Evolutionary conservation across 2,329 filamentous ascomycete genomes (phyloP).

Genomic region (Byssothecium circinans): DNA sequence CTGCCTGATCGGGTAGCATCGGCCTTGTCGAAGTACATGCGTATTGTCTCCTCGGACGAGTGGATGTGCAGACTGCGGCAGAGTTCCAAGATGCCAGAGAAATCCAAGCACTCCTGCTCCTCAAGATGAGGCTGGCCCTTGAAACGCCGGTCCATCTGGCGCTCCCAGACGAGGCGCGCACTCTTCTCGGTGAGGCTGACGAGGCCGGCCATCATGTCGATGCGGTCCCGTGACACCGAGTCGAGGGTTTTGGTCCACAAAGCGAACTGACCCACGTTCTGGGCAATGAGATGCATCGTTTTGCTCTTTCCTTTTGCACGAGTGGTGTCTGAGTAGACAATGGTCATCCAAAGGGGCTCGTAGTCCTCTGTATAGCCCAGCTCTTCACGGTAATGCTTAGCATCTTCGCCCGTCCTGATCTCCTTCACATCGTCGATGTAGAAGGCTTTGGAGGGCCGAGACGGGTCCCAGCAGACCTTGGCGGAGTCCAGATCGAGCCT

Average conservation of each 20-base stretch:
- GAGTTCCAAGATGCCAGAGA: constrained; percentile 76
- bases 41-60: constrained; percentile 73
- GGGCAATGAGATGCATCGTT: constrained; percentile 83
- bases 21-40: constrained; percentile 71
- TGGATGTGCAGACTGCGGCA: constrained; percentile 93
- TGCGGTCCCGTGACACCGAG: constrained; percentile 79
- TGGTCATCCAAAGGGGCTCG: constrained; percentile 81
- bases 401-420: constrained; percentile 79
- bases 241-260: constrained; percentile 85
- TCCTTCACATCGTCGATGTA: constrained; percentile 96
- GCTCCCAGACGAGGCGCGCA: constrained; percentile 81
- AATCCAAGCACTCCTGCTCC: constrained; percentile 72
- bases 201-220: constrained; percentile 86
- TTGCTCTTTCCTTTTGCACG: constrained; percentile 75
- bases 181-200: constrained; percentile 76
- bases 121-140: constrained; percentile 54
- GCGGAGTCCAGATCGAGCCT: constrained; percentile 80
- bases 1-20: constrained; percentile 66
- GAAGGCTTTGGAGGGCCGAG: constrained; percentile 77
- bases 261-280: constrained; percentile 68
- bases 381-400: constrained; percentile 86
- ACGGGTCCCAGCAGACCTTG: constrained; percentile 85
- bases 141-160: constrained; percentile 74
- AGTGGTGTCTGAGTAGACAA: constrained; percentile 80
- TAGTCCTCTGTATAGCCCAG: constrained; percentile 68